phyloP scores from a whole-genome alignment of 2,329 filamentous ascomycete genomes.

The Claviceps fusiformis region DNA sequence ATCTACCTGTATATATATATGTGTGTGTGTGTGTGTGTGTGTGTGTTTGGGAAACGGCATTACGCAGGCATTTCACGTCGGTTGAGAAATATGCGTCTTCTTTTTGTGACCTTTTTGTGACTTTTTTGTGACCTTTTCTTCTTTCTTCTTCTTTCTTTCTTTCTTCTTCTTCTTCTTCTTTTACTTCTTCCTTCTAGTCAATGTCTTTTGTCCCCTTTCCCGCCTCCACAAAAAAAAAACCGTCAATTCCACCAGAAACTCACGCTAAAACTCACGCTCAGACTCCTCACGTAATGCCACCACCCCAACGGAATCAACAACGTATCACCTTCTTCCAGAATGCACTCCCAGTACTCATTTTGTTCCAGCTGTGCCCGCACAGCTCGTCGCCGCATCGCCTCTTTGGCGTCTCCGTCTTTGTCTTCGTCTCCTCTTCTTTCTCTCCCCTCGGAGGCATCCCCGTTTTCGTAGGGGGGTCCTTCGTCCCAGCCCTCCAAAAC shows the following conservation, averaged over 20 bases:
- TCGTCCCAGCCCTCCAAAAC: conserved; percentile 49
- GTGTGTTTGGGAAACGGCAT: too few species aligned
- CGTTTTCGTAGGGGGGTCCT: background rate
- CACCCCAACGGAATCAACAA: conserved; percentile 86
- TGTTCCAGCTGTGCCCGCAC: conserved; percentile 36
- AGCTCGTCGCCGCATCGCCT: conserved; percentile 15
- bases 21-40: too few species aligned
- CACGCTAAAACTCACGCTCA: conserved; percentile 82
- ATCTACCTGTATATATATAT: background rate
- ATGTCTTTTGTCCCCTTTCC: too few species aligned
- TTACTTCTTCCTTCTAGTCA: too few species aligned
- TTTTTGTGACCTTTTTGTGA: too few species aligned
- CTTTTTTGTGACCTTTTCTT: too few species aligned
- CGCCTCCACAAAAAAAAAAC: background rate
- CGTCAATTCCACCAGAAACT: conserved; percentile 87
- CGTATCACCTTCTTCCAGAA: conserved; percentile 69
- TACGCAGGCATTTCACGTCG: too few species aligned
- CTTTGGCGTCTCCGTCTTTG: background rate
- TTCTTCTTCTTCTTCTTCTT: too few species aligned
- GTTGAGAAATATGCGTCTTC: too few species aligned
- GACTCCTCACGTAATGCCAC: conserved; percentile 92
- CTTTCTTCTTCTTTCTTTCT: too few species aligned
- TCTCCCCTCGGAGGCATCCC: too few species aligned
- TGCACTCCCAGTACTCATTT: conserved; percentile 58
- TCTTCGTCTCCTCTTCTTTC: conserved; percentile 2